A percentile compares a stretch with the other conserved stretches of the same genome.
These are phyloP conservation scores for Pseudonectria buxi DNA, from an alignment of 2,329 filamentous ascomycete species.

Conservation along the genomic window DNA sequence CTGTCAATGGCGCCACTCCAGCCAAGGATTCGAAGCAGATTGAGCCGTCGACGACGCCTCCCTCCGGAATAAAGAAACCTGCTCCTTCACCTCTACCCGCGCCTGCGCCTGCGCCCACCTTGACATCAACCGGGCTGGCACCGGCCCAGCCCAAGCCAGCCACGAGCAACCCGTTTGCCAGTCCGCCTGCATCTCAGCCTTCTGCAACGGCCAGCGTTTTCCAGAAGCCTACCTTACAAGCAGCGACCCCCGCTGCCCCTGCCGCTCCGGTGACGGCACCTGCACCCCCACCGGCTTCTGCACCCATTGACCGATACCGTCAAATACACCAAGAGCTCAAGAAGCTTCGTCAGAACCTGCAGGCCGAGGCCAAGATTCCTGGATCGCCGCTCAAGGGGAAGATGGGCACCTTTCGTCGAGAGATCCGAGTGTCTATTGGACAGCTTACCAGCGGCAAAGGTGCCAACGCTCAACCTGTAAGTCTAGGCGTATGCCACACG, in stretches of 20 bases:
- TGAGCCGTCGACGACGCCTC: constrained; percentile 13
- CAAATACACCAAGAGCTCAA: constrained; percentile 65
- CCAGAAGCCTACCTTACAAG: too few species aligned
- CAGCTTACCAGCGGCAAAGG: constrained; percentile 62
- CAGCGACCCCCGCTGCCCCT: neutral
- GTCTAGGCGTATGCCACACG: constrained; percentile 8
- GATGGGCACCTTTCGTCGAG: constrained; percentile 65
- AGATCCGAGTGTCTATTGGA: constrained; percentile 65
- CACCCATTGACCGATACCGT: constrained; percentile 37
- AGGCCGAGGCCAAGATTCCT: constrained; percentile 46
- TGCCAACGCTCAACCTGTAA: constrained; percentile 44
- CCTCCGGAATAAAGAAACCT: constrained; percentile 15
- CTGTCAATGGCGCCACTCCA: constrained; percentile 15
- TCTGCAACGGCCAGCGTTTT: neutral
- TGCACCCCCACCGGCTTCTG: constrained; percentile 4
- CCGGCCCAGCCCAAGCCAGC: constrained; percentile 16
- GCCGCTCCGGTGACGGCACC: constrained; percentile 3
- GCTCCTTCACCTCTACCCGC: constrained; percentile 4
- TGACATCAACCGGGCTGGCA: constrained; percentile 4
- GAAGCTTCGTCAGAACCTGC: constrained; percentile 54
- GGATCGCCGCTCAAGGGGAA: constrained; percentile 51
- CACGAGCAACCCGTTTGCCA: constrained; percentile 13
- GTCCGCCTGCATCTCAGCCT: constrained; percentile 1
- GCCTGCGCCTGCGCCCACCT: constrained; percentile 9
- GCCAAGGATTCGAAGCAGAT: constrained; percentile 13